A percentile compares a stretch with the other conserved stretches of the same genome.
Evolutionary conservation across 164 flowering plant genomes (phyloP).

Genomic region (Aristolochia contorta): DNA sequence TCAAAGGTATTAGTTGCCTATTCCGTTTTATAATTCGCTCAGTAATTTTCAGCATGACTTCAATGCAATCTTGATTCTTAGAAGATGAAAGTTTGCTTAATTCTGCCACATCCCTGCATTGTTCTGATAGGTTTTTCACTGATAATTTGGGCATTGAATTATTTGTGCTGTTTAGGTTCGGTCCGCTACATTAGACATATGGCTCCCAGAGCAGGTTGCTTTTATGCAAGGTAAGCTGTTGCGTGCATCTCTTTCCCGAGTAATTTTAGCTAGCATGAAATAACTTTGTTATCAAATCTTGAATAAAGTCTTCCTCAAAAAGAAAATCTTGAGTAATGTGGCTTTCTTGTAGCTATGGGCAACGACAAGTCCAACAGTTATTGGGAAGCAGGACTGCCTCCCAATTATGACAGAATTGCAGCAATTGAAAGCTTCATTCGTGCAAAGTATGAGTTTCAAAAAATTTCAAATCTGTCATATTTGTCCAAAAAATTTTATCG

Average conservation of each 20-base stretch:
- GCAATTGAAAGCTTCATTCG: slow-evolving; percentile 63
- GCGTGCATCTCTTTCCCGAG: neutral
- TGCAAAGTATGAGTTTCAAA: slow-evolving; percentile 37
- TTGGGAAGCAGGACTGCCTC: slow-evolving; percentile 82
- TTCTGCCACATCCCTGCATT: no score
- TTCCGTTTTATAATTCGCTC: neutral
- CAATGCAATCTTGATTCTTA: neutral
- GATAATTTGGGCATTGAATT: no score
- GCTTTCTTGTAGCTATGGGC: slow-evolving; percentile 45
- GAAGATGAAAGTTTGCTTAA: neutral
- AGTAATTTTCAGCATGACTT: no score
- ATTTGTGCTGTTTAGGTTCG: slow-evolving; percentile 38
- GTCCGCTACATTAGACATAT: slow-evolving; percentile 67
- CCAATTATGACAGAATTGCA: slow-evolving; percentile 38
- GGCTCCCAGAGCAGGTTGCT: slow-evolving; percentile 72
- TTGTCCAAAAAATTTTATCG: neutral
- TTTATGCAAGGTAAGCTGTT: slow-evolving; percentile 57
- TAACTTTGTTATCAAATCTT: neutral
- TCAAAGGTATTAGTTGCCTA: slow-evolving; percentile 44
- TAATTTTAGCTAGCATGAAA: neutral
- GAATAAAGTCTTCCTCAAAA: no score
- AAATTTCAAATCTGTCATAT: neutral
- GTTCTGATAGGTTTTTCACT: no score
- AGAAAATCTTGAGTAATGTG: neutral
- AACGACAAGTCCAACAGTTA: slow-evolving; percentile 63